Base-by-base conservation (phyloP, 2,329 filamentous ascomycete genomes). In the Botrytis squamosa region DNA sequence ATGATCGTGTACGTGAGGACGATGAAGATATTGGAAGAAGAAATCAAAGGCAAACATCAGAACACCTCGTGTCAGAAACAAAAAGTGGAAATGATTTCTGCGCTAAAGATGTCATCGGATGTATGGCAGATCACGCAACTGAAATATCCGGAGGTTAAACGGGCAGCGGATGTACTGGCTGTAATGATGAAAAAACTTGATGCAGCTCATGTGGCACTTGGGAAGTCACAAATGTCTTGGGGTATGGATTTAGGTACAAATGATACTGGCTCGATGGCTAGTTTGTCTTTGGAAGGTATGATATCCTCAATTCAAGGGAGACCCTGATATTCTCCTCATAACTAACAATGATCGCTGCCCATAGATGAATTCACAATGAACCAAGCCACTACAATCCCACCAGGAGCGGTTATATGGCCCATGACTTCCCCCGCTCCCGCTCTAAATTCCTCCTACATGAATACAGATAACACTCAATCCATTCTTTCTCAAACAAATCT, bases 1-100 rank as follows among this genome's bases (percentile, higher is more conserved):
- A 88, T 89, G 85, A 85, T 91, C 20, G 77, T 91, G 4, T 74
- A 71, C 62, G 33, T 74, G 64, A 49, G 57, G 29, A 49, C 40
- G 29, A 72, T 67, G 62, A 57, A 60, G n/a, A 42, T 60, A 44
- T 16, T 63, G 7, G 55, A 69, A 16, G 38, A 36, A 8, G 70
- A 72, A 42, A 36, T 36, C 29, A 55, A 57, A 42, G 70, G 62
- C 20, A 59, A 12, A 25, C 20, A 40, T 22, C 16, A n/a, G 9
- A 66, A n/a, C 22, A 22, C 25, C 16, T 66, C 44, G 5, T n/a
- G 12, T 20, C 33, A 55, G 22, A 40, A 64, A n/a, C 49, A 64
- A 59, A 64, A 67, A 29, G 16, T 55, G 25, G 65, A 70, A 14
- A 69, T 69, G 25, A 68, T 69, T 33, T 36, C 65, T 25, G 64